phyloP scores from a whole-genome alignment of 1,284 basidiomycete species.

The Ceratobasidium sp. region DNA sequence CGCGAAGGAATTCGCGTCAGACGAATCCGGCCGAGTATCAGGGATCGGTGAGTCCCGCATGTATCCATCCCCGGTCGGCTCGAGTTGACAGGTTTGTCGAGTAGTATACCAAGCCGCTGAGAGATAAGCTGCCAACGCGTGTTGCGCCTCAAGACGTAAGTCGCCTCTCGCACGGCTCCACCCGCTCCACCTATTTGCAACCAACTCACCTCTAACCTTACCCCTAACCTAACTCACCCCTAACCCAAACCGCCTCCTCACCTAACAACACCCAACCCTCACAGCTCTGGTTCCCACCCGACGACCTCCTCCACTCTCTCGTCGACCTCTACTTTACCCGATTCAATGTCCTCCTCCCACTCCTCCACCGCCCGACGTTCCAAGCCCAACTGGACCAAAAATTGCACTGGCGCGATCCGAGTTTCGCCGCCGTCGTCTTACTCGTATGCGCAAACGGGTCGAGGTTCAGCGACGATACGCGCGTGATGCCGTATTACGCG shows the following conservation, averaged over 20 bases:
- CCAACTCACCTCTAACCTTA: neutral
- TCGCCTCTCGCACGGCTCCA: neutral
- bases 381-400: constrained; percentile 56
- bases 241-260: too few relatives aligned
- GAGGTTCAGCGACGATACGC: constrained; percentile 58
- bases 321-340: constrained; percentile 61
- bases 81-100: neutral
- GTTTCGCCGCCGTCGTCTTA: constrained; percentile 60
- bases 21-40: constrained; percentile 42
- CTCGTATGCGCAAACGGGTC: constrained; percentile 61
- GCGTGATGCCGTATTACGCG: constrained; percentile 51
- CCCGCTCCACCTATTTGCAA: too few relatives aligned
- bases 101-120: constrained; percentile 40
- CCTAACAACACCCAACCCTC: neutral
- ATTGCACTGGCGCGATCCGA: constrained; percentile 56
- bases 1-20: constrained; percentile 34
- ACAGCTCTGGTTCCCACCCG: constrained; percentile 40
- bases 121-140: constrained; percentile 34
- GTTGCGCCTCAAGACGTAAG: constrained; percentile 41
- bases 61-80: neutral
- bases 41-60: constrained; percentile 31
- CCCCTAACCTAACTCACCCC: neutral
- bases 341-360: constrained; percentile 56
- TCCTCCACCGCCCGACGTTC: constrained; percentile 61
- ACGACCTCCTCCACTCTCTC: constrained; percentile 56